Conservation (phyloP, 1,284 basidiomycete species). For the Peniophora sp. region DNA sequence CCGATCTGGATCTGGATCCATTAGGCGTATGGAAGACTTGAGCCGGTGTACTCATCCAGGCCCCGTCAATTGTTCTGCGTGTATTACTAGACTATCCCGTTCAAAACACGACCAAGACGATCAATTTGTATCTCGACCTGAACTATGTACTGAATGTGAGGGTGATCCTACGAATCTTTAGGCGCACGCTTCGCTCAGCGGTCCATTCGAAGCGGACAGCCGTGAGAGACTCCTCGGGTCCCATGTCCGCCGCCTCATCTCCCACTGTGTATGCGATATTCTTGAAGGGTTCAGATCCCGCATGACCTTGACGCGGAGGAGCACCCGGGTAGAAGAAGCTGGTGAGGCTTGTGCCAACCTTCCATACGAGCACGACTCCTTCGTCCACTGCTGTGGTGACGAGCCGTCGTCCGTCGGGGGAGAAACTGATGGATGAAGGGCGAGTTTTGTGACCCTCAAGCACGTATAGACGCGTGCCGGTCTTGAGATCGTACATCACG, state of each 20-base stretch:
- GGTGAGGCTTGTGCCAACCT: constrained; percentile 77
- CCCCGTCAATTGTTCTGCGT: too few species aligned
- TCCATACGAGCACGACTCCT: constrained; percentile 79
- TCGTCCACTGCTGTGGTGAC: constrained; percentile 87
- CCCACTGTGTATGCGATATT: constrained; percentile 72
- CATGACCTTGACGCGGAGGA: constrained; percentile 83
- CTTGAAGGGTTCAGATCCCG: constrained; percentile 79
- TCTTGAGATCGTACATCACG: constrained; percentile 96
- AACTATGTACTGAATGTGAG: constrained; percentile 76
- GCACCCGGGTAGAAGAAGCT: constrained; percentile 89
- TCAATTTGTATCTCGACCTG: too few species aligned
- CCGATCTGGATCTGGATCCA: too few species aligned
- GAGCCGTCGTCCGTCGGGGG: constrained; percentile 85
- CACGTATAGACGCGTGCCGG: constrained; percentile 90
- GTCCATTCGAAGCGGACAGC: constrained; percentile 79
- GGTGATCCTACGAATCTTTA: constrained; percentile 74
- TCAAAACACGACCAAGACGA: too few species aligned
- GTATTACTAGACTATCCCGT: too few species aligned
- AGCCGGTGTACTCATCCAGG: too few species aligned
- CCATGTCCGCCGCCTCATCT: constrained; percentile 53
- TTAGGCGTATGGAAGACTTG: too few species aligned
- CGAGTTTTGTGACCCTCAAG: constrained; percentile 84
- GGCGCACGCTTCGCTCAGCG: constrained; percentile 70
- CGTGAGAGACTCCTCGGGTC: constrained; percentile 61
- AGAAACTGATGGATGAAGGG: constrained; percentile 81